Conservation (phyloP, 192 early-diverging fungal genomes). For the Backusella tuberculispora region DNA sequence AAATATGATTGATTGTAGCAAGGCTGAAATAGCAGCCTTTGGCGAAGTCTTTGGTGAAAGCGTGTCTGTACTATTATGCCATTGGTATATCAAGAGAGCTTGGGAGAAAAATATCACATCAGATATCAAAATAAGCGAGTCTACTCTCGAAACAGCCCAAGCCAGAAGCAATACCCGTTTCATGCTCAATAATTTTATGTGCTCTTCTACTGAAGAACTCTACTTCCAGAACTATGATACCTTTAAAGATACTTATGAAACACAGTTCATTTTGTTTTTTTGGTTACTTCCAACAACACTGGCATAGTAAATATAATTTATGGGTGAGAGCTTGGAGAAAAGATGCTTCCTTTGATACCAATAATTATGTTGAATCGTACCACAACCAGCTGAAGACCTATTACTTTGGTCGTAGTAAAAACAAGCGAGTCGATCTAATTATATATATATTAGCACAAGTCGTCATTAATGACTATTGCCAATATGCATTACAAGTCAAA, state of each 20-base stretch:
- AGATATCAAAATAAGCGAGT: neutral
- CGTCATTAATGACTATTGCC: neutral
- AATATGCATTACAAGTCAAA: no score
- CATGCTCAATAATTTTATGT: neutral
- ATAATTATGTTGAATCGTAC: neutral
- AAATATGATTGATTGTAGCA: slow-evolving; percentile 1
- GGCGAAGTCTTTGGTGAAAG: neutral
- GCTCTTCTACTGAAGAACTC: neutral
- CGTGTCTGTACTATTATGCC: neutral
- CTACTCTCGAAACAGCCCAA: no score
- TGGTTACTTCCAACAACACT: no score
- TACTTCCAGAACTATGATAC: neutral
- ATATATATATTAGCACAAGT: neutral
- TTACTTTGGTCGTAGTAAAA: neutral
- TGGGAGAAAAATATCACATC: neutral
- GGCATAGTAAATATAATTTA: no score
- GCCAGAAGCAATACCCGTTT: no score
- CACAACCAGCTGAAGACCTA: slow-evolving; percentile 12
- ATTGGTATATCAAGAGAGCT: slow-evolving; percentile 19
- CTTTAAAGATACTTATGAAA: no score
- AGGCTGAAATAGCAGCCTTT: neutral
- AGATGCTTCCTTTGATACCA: neutral
- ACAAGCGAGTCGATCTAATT: neutral
- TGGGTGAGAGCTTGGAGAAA: no score
- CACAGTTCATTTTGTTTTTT: no score